phyloP scores from a whole-genome alignment of 176 grass and related monocot genomes.

The Secale cereale region DNA sequence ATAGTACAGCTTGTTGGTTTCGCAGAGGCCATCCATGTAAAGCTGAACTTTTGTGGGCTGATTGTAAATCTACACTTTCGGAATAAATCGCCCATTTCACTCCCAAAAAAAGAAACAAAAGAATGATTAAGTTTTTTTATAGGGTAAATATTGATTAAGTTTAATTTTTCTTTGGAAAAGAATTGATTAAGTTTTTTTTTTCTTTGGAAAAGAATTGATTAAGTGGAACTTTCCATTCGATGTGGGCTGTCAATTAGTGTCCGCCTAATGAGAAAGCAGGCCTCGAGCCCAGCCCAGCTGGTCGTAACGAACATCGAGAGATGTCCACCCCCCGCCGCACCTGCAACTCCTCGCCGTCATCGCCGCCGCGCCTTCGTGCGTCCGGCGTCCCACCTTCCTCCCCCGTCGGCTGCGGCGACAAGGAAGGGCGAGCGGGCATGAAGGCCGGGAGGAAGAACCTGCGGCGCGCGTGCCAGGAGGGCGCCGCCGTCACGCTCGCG shows the following conservation, averaged over 20 bases:
- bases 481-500: conserved; percentile 46
- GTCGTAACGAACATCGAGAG: not conserved
- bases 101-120: too few species aligned
- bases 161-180: too few species aligned
- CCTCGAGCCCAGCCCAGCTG: not conserved
- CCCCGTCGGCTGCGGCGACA: not conserved
- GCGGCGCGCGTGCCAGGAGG: conserved; percentile 51
- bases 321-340: not conserved
- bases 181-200: too few species aligned
- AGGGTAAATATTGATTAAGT: too few species aligned
- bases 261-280: not conserved
- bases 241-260: not conserved
- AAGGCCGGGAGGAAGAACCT: conserved; percentile 88
- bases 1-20: too few species aligned
- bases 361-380: not conserved
- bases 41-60: too few species aligned
- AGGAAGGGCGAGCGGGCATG: conserved; percentile 26
- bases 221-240: too few species aligned
- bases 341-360: not conserved
- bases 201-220: too few species aligned
- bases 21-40: too few species aligned
- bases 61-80: too few species aligned
- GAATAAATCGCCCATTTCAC: too few species aligned
- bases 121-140: too few species aligned
- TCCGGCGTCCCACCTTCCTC: not conserved